Conservation (phyloP, 306 rosid species). For the Cotoneaster glaucophyllus region DNA sequence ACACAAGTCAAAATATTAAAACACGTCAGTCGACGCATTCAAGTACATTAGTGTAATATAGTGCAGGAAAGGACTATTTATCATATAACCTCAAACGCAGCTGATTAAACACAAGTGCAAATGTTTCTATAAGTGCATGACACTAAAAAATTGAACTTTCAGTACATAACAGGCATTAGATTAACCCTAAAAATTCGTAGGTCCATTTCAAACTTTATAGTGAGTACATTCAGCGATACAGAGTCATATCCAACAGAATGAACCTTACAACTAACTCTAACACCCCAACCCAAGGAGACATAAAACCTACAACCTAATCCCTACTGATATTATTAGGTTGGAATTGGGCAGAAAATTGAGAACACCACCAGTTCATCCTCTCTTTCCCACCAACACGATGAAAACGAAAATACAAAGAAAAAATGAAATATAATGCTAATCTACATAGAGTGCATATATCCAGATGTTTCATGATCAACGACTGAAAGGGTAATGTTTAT, state of each 20-base stretch:
- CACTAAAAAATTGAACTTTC: neutral
- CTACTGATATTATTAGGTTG: slow-evolving; percentile 9
- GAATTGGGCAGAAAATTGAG: neutral
- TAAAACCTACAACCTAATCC: slow-evolving; percentile 13
- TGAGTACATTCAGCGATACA: slow-evolving; percentile 2
- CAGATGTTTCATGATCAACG: neutral
- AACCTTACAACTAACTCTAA: slow-evolving; percentile 8
- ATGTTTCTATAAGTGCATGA: neutral
- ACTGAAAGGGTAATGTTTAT: neutral
- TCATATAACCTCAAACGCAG: neutral
- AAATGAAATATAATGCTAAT: slow-evolving; percentile 3
- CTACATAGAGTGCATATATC: slow-evolving; percentile 21
- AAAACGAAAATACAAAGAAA: neutral
- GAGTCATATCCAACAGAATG: neutral
- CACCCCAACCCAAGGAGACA: neutral
- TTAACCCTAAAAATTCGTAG: slow-evolving; percentile 3
- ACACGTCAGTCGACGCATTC: neutral
- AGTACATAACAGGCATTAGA: slow-evolving; percentile 2
- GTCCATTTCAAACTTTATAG: slow-evolving; percentile 15
- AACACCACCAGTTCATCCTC: slow-evolving; percentile 20
- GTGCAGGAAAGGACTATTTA: neutral
- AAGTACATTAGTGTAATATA: neutral
- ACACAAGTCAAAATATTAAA: neutral
- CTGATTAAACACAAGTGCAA: neutral
- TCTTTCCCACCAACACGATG: slow-evolving; percentile 2